A percentile compares a stretch with the other conserved stretches of the same genome.
Evolutionary conservation across 768 basidiomycete genomes (phyloP).

Genomic region (Epithele typhae): DNA sequence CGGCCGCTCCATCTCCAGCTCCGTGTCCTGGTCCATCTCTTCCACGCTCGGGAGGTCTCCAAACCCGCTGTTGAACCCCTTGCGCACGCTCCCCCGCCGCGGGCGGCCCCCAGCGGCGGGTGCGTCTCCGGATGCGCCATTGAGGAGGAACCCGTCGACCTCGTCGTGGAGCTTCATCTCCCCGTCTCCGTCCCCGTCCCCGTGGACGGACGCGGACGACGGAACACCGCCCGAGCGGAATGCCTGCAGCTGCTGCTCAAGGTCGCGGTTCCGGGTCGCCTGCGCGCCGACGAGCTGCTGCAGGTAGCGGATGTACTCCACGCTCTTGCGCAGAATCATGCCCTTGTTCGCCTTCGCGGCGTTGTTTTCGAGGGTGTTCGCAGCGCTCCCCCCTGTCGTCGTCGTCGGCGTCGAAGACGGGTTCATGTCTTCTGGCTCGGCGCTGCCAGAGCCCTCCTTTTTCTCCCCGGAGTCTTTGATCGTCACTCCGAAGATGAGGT

Average conservation of each 20-base stretch:
- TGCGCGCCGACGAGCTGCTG: conserved; percentile 84
- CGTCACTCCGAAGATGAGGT: conserved; percentile 20
- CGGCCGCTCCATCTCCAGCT: conserved; percentile 14
- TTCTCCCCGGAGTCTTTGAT: conserved; percentile 17
- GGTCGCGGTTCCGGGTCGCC: conserved; percentile 70
- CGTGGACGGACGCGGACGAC: neutral
- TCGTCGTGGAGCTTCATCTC: conserved; percentile 26
- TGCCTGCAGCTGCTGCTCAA: conserved; percentile 64
- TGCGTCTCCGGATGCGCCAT: neutral
- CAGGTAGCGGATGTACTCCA: conserved; percentile 60
- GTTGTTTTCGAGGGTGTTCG: conserved; percentile 29
- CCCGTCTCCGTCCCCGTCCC: conserved; percentile 19
- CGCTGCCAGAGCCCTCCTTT: conserved; percentile 24
- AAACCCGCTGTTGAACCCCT: conserved; percentile 20
- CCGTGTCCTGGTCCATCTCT: conserved; percentile 27
- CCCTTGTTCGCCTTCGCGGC: conserved; percentile 92
- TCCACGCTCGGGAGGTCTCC: conserved; percentile 26
- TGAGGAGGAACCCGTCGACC: conserved; percentile 18
- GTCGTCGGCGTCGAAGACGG: conserved; percentile 11
- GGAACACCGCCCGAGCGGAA: conserved; percentile 28
- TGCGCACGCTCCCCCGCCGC: conserved; percentile 17
- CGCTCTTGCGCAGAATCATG: conserved; percentile 77
- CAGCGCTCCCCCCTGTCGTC: conserved; percentile 4
- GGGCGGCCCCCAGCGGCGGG: conserved; percentile 11
- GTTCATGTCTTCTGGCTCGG: conserved; percentile 15